Conservation (phyloP, 805 yeast species). For the Yueomyces sinensis region DNA sequence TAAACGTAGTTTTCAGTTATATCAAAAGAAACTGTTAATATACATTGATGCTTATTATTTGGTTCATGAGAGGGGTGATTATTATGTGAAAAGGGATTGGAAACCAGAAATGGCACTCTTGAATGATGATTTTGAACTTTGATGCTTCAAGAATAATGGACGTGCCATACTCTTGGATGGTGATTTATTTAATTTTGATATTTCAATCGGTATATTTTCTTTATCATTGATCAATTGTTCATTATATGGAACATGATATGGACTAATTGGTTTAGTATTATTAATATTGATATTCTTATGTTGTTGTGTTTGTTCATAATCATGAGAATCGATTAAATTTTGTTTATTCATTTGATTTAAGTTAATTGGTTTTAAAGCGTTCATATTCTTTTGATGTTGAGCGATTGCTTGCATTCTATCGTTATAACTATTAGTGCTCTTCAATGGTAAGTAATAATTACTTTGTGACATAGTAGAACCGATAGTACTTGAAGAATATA, state of each 20-base stretch:
- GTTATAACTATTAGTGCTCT: too few relatives aligned
- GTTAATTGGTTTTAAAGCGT: too few relatives aligned
- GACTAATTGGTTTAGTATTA: background rate
- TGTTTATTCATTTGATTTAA: background rate
- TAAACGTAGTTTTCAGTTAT: too few relatives aligned
- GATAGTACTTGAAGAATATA: background rate
- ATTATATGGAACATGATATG: background rate
- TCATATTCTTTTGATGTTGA: background rate
- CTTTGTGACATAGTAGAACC: background rate
- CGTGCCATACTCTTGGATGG: background rate
- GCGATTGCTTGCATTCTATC: background rate
- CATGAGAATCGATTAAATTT: background rate
- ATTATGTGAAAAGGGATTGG: background rate
- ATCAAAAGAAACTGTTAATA: too few relatives aligned
- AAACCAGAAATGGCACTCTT: background rate
- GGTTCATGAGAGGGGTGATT: too few relatives aligned
- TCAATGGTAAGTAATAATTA: background rate
- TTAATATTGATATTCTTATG: too few relatives aligned
- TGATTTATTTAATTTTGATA: background rate
- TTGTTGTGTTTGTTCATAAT: too few relatives aligned
- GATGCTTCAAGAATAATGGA: background rate
- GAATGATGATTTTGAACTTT: background rate
- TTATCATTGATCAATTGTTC: background rate
- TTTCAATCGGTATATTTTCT: background rate
- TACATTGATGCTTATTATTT: too few relatives aligned